A percentile compares a stretch with the other conserved stretches of the same genome.
phyloP scores from a whole-genome alignment of 1,284 basidiomycete genomes.

The Amanita bisporigera region DNA sequence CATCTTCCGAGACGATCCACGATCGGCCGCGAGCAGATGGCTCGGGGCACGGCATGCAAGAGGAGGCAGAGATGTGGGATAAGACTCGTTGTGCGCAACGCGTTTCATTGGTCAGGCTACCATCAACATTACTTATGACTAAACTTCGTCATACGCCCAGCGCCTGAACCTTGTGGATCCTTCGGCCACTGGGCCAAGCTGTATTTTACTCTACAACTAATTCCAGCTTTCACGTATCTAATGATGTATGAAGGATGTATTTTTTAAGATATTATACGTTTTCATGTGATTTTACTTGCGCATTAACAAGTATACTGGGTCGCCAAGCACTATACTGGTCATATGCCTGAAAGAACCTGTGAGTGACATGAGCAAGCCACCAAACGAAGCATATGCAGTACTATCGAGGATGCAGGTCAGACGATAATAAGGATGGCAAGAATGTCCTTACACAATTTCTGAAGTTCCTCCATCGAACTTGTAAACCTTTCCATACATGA shows the following conservation, averaged over 20 bases:
- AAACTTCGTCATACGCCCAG: not conserved
- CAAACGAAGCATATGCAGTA: slow-evolving; percentile 95
- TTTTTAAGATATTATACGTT: not conserved
- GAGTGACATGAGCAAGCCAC: slow-evolving; percentile 95
- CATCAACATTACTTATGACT: slow-evolving; percentile 50
- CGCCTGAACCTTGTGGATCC: not conserved
- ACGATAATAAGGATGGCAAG: slow-evolving; percentile 11
- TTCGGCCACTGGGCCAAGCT: not conserved
- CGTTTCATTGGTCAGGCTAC: slow-evolving; percentile 77
- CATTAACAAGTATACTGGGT: slow-evolving; percentile 91
- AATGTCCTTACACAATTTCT: slow-evolving; percentile 74
- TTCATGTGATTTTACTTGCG: slow-evolving; percentile 58
- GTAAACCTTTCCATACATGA: slow-evolving; percentile 99
- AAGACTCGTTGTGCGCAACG: slow-evolving; percentile 83
- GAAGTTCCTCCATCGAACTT: slow-evolving; percentile 91
- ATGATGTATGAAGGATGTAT: slow-evolving; percentile 3
- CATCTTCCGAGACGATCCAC: slow-evolving; percentile 6
- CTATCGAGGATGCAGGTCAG: slow-evolving; percentile 48
- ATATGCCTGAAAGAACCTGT: slow-evolving; percentile 94
- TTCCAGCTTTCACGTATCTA: not conserved
- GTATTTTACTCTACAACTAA: slow-evolving; percentile 2
- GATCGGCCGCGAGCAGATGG: not conserved
- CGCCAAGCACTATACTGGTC: slow-evolving; percentile 90
- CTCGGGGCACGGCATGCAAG: slow-evolving; percentile 31
- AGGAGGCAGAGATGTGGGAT: slow-evolving; percentile 84